Conservation (phyloP, 129 eudicot species). For the Calendula officinalis region DNA sequence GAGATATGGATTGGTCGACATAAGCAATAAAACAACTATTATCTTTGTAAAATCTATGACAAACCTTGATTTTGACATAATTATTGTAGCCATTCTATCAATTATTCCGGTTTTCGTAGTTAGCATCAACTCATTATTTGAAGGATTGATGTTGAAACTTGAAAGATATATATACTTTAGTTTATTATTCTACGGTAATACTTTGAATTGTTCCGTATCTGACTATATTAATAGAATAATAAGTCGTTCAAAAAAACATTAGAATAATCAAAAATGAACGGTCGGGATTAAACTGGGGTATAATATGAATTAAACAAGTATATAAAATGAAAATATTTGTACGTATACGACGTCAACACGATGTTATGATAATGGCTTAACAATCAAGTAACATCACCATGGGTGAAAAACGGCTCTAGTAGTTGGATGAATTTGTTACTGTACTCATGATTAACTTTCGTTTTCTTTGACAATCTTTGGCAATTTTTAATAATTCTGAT, state of each 20-base stretch:
- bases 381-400: background rate
- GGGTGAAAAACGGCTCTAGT: conserved; percentile 4
- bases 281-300: conserved; percentile 7
- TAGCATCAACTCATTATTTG: conserved; percentile 23
- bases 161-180: conserved; percentile 5
- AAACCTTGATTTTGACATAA: conserved; percentile 22
- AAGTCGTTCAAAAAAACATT: too few species aligned
- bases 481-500: background rate
- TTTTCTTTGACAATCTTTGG: background rate
- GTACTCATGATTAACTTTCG: background rate
- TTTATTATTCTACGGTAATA: conserved; percentile 10
- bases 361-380: conserved; percentile 11
- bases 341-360: conserved; percentile 14
- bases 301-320: background rate
- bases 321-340: background rate
- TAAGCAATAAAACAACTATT: conserved; percentile 10
- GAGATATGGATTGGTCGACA: conserved; percentile 15
- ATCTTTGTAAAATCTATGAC: conserved; percentile 4
- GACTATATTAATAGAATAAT: conserved; percentile 10
- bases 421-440: background rate
- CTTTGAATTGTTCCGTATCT: conserved; percentile 16
- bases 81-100: conserved; percentile 15
- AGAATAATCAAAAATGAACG: conserved; percentile 20
- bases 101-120: conserved; percentile 13
- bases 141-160: conserved; percentile 6